Percentiles rank a stretch among this genome's conserved stretches.
Evolutionary conservation across 2,329 filamentous ascomycete genomes (phyloP).

Genomic region (Aspergillus glaucus): DNA sequence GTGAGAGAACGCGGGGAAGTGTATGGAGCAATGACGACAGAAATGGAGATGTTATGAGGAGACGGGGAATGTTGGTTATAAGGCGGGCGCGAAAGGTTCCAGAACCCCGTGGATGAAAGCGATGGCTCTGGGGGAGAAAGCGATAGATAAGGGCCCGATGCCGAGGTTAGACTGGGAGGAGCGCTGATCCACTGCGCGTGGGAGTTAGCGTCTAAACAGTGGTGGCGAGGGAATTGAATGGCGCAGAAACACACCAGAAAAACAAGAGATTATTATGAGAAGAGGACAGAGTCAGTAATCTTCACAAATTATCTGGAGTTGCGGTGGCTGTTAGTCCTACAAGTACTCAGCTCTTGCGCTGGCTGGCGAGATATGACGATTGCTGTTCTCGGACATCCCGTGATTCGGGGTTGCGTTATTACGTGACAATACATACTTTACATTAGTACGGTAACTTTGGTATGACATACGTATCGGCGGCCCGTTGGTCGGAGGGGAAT

Average conservation of each 20-base stretch:
- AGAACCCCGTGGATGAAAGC: conserved; percentile 23
- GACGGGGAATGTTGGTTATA: conserved; percentile 1
- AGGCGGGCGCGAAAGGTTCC: conserved; percentile 18
- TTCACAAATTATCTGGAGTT: no score
- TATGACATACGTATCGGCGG: not conserved
- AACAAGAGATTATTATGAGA: no score
- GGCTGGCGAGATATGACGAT: no score
- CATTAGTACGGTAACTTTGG: not conserved
- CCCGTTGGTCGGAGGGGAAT: no score
- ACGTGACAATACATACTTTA: not conserved
- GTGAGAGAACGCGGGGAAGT: conserved; percentile 1
- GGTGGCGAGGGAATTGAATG: no score
- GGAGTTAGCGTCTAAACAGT: not conserved
- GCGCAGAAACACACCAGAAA: no score
- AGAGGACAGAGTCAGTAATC: no score
- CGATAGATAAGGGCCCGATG: conserved; percentile 28
- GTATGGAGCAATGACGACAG: conserved; percentile 3
- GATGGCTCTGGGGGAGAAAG: conserved; percentile 24
- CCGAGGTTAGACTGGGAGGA: conserved; percentile 23
- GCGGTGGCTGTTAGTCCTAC: no score
- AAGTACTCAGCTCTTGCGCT: no score
- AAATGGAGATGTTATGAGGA: not conserved
- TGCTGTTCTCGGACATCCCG: not conserved
- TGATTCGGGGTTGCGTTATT: not conserved
- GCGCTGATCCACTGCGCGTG: not conserved